Conservation (phyloP, 192 early-diverging fungal species). For the Coemansia sp. region DNA sequence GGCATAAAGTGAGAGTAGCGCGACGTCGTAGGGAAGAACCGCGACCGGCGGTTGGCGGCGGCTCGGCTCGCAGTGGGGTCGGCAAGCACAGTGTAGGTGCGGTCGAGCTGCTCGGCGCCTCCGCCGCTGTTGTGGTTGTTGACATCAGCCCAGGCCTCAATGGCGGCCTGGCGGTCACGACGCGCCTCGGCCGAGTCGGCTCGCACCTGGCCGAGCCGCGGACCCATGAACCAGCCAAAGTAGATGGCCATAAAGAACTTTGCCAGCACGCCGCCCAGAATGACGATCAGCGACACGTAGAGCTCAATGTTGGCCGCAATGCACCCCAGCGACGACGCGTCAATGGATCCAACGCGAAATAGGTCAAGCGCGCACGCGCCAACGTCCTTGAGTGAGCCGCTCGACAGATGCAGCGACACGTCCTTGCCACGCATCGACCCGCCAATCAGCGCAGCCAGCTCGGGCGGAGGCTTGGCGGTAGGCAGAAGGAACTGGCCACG, state of each 20-base stretch:
- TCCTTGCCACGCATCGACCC: conserved; percentile 53
- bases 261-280: conserved; percentile 80
- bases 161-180: conserved; percentile 65
- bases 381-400: conserved; percentile 52
- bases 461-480: conserved; percentile 40
- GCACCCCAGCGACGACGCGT: conserved; percentile 76
- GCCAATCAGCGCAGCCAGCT: conserved; percentile 35
- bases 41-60: conserved; percentile 38
- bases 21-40: conserved; percentile 54
- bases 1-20: conserved; percentile 56
- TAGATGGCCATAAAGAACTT: conserved; percentile 46
- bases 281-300: conserved; percentile 59
- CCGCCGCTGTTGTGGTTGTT: conserved; percentile 54
- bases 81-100: conserved; percentile 45
- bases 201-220: conserved; percentile 71
- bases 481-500: conserved; percentile 59
- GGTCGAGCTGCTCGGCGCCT: conserved; percentile 41
- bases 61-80: conserved; percentile 10
- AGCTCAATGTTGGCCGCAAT: conserved; percentile 63
- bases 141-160: conserved; percentile 73
- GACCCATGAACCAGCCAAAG: conserved; percentile 78
- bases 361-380: conserved; percentile 75
- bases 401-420: conserved; percentile 52
- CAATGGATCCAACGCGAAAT: conserved; percentile 76
- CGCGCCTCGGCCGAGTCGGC: conserved; percentile 65